A percentile compares a stretch with the other conserved stretches of the same genome.
Conservation (phyloP, 2,329 filamentous ascomycete species). For the Cordyceps javanica region DNA sequence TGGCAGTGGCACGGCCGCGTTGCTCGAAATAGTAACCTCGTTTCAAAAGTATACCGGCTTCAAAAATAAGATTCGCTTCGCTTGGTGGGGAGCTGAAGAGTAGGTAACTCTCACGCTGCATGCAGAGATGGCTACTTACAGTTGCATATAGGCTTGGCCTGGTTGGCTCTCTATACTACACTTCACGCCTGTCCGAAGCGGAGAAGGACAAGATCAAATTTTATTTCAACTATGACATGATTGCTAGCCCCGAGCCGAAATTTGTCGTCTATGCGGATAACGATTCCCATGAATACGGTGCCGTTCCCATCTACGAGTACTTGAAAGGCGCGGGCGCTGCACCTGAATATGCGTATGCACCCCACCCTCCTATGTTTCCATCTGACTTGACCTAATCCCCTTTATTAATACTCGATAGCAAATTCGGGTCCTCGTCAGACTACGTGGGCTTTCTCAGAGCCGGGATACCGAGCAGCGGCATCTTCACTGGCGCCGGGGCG, state of each 20-base stretch:
- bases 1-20: conserved; percentile 31
- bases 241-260: conserved; percentile 38
- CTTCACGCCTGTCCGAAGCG: conserved; percentile 26
- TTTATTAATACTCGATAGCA: neutral
- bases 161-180: conserved; percentile 37
- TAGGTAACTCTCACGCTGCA: conserved; percentile 12
- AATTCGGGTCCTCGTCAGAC: conserved; percentile 33
- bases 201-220: conserved; percentile 52
- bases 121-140: neutral
- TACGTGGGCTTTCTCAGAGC: conserved; percentile 35
- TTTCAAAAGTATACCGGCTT: conserved; percentile 32
- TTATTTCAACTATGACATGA: conserved; percentile 70
- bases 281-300: conserved; percentile 32
- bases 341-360: conserved; percentile 25
- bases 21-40: conserved; percentile 33
- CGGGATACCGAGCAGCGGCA: conserved; percentile 33
- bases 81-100: conserved; percentile 40
- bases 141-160: conserved; percentile 28
- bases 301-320: conserved; percentile 28
- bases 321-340: conserved; percentile 29
- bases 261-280: conserved; percentile 35
- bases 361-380: neutral
- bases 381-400: neutral
- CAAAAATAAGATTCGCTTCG: conserved; percentile 37
- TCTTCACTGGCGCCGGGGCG: conserved; percentile 34